Conservation (phyloP, 805 yeast species). For the Zygosaccharomyces pseudorouxii region DNA sequence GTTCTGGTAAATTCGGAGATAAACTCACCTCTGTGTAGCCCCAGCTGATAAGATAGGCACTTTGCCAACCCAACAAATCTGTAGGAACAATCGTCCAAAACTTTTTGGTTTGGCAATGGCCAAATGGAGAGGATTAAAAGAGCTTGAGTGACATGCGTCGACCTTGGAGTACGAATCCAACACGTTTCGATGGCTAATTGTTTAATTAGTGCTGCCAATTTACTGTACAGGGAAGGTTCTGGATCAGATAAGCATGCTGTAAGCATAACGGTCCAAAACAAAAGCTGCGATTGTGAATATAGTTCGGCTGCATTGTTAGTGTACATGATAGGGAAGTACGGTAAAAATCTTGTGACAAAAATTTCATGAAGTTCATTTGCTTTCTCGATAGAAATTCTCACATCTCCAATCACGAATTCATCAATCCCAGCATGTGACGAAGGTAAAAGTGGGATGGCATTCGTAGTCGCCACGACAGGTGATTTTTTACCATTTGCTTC, state of each 20-base stretch:
- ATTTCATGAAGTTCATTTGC: constrained; percentile 70
- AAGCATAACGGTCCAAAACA: constrained; percentile 87
- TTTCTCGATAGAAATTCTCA: constrained; percentile 55
- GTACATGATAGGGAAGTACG: constrained; percentile 73
- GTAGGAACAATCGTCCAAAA: constrained; percentile 86
- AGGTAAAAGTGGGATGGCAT: constrained; percentile 28
- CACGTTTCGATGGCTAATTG: constrained; percentile 88
- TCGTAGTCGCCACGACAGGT: constrained; percentile 29
- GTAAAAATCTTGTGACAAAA: constrained; percentile 63
- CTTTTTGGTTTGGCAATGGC: constrained; percentile 92
- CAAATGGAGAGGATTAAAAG: constrained; percentile 76
- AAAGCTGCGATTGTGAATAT: constrained; percentile 73
- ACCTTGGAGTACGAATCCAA: constrained; percentile 89
- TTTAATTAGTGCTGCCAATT: constrained; percentile 70
- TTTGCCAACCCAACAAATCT: constrained; percentile 86
- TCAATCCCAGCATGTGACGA: constrained; percentile 38
- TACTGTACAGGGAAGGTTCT: constrained; percentile 73
- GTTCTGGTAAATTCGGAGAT: constrained; percentile 86
- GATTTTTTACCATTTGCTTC: constrained; percentile 7
- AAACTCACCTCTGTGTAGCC: constrained; percentile 87
- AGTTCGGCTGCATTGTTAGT: constrained; percentile 69
- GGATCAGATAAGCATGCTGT: constrained; percentile 86
- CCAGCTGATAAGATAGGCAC: constrained; percentile 76
- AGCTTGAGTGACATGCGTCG: constrained; percentile 91
- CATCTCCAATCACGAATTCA: constrained; percentile 75